Evolutionary conservation across 345 rosid genomes (phyloP).

Genomic region (Streptanthus diversifolius): DNA sequence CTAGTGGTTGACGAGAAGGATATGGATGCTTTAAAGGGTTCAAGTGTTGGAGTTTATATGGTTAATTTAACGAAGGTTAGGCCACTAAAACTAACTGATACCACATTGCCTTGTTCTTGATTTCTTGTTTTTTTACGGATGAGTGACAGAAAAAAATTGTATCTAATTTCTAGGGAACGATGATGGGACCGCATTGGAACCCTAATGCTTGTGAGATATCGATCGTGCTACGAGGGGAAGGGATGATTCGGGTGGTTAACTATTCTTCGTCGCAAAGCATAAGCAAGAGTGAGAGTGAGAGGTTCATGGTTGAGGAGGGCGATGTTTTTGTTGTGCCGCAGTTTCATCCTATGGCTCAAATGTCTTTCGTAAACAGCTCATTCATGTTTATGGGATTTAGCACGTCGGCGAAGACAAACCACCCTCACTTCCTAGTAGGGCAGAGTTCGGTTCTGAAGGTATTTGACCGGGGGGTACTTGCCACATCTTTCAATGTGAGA

Average conservation of each 20-base stretch:
- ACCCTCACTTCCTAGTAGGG: conserved; percentile 72
- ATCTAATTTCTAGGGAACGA: conserved; percentile 55
- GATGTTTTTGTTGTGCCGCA: conserved; percentile 67
- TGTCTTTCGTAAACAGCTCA: conserved; percentile 68
- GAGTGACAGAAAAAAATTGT: neutral
- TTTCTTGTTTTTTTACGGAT: neutral
- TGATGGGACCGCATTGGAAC: conserved; percentile 98
- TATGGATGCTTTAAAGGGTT: conserved; percentile 35
- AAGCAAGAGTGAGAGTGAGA: conserved; percentile 44
- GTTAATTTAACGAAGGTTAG: conserved; percentile 56
- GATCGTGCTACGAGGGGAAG: conserved; percentile 62
- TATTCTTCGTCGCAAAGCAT: conserved; percentile 27
- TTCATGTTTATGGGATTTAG: conserved; percentile 92
- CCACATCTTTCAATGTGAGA: conserved; percentile 52
- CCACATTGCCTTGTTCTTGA: neutral
- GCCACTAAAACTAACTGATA: neutral
- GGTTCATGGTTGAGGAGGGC: conserved; percentile 63
- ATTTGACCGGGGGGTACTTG: conserved; percentile 44
- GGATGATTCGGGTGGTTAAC: conserved; percentile 62
- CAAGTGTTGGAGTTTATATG: conserved; percentile 56
- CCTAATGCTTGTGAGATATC: conserved; percentile 70
- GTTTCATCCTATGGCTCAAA: conserved; percentile 87
- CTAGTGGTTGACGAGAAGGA: conserved; percentile 40
- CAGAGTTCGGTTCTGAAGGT: conserved; percentile 50
- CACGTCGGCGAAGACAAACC: conserved; percentile 43